Evolutionary conservation across 805 yeast genomes (phyloP).

Genomic region (Saturnispora besseyi): DNA sequence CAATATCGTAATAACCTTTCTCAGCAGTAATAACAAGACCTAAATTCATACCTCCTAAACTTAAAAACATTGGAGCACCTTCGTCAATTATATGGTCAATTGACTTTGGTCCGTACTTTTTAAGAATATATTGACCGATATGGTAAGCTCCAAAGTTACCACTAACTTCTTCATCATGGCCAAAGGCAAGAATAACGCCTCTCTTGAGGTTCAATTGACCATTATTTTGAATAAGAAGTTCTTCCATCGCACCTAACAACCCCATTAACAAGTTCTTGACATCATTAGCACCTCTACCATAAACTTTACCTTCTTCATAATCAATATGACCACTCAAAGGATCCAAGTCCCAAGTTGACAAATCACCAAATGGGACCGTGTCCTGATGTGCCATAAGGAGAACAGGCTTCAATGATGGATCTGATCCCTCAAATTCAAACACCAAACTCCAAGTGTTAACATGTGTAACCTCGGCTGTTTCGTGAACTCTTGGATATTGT

Average conservation of each 20-base stretch:
- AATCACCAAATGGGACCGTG: conserved; percentile 65
- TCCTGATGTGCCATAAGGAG: conserved; percentile 73
- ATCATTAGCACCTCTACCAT: conserved; percentile 75
- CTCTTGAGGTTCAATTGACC: conserved; percentile 39
- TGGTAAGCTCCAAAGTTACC: conserved; percentile 53
- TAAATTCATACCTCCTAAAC: conserved; percentile 30
- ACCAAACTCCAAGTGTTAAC: conserved; percentile 59
- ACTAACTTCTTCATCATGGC: conserved; percentile 71
- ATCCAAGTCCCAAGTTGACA: conserved; percentile 51
- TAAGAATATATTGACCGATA: conserved; percentile 38
- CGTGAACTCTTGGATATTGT: conserved; percentile 45
- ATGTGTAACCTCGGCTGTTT: conserved; percentile 36
- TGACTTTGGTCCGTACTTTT: conserved; percentile 51
- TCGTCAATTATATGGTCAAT: conserved; percentile 53
- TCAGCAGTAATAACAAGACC: conserved; percentile 40
- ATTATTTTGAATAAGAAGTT: conserved; percentile 38
- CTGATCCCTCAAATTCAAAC: conserved; percentile 52
- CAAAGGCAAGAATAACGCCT: conserved; percentile 55
- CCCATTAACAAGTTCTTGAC: conserved; percentile 63
- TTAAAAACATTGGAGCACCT: conserved; percentile 30
- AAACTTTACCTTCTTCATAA: conserved; percentile 55
- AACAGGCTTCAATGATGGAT: conserved; percentile 46
- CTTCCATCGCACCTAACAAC: conserved; percentile 55
- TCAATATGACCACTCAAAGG: conserved; percentile 49
- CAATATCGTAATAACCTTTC: conserved; percentile 33